Conservation (phyloP, 225 moss, liverwort and hornwort genomes). For the Marchantia polymorpha region DNA sequence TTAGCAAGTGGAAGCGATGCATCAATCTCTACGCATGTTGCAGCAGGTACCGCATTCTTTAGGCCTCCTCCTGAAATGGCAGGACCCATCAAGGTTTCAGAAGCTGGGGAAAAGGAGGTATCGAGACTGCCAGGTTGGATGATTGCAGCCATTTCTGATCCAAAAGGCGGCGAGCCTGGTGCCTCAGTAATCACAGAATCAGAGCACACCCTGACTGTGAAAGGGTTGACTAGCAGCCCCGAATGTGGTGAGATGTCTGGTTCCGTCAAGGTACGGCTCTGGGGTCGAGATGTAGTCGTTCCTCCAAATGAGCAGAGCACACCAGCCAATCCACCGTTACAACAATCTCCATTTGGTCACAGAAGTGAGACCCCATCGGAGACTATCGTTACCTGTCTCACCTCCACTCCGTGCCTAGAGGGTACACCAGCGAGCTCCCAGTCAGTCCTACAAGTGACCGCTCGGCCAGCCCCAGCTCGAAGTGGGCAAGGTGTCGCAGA, state of each 20-base stretch:
- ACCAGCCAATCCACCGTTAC: background rate
- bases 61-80: constrained; percentile 22
- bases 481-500: background rate
- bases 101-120: constrained; percentile 10
- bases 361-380: background rate
- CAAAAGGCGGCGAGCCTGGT: background rate
- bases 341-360: background rate
- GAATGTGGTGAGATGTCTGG: constrained; percentile 23
- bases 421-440: background rate
- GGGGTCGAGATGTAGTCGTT: constrained; percentile 27
- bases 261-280: constrained; percentile 18
- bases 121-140: constrained; percentile 29
- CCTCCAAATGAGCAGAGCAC: constrained; percentile 11
- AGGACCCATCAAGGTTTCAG: constrained; percentile 6
- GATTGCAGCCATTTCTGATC: constrained; percentile 24
- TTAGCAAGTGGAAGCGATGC: background rate
- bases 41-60: background rate
- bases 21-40: background rate
- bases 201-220: background rate
- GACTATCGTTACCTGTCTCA: background rate
- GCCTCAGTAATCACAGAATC: background rate
- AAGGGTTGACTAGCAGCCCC: background rate
- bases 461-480: background rate
- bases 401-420: background rate
- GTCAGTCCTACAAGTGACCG: background rate